A percentile compares a stretch with the other conserved stretches of the same genome.
Evolutionary conservation across 768 basidiomycete genomes (phyloP).

Genomic region (Steccherinum ochraceum): DNA sequence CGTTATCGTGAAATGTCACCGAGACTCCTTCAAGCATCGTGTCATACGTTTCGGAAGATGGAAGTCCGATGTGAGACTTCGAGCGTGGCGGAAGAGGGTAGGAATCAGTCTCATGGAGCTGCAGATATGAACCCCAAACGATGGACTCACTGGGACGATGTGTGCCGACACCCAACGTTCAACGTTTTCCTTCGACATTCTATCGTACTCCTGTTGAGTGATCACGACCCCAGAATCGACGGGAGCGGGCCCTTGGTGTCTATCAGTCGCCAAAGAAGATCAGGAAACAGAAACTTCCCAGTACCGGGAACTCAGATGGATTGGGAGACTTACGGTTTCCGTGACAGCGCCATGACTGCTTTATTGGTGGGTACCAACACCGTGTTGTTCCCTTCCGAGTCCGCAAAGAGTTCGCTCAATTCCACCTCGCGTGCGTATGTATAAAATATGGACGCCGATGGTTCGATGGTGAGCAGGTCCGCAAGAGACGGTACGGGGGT

Average conservation of each 20-base stretch:
- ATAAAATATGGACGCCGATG: slow-evolving; percentile 75
- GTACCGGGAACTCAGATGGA: background rate
- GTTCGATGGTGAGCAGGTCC: slow-evolving; percentile 74
- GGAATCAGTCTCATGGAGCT: background rate
- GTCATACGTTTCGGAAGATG: slow-evolving; percentile 37
- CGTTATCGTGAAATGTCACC: slow-evolving; percentile 43
- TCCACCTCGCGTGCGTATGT: slow-evolving; percentile 72
- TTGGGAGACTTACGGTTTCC: slow-evolving; percentile 66
- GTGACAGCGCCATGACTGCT: slow-evolving; percentile 72
- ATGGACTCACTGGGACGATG: slow-evolving; percentile 63
- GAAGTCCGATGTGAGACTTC: slow-evolving; percentile 41
- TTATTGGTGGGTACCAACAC: slow-evolving; percentile 83
- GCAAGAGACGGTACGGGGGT: slow-evolving; percentile 51
- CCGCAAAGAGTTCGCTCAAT: slow-evolving; percentile 44
- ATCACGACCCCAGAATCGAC: slow-evolving; percentile 44
- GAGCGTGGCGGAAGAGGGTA: slow-evolving; percentile 1
- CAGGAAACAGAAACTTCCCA: slow-evolving; percentile 1
- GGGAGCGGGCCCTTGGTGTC: slow-evolving; percentile 51
- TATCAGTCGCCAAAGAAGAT: slow-evolving; percentile 18
- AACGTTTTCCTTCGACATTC: slow-evolving; percentile 56
- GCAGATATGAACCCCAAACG: background rate
- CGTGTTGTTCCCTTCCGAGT: slow-evolving; percentile 34
- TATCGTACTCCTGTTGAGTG: slow-evolving; percentile 62
- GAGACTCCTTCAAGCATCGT: slow-evolving; percentile 57
- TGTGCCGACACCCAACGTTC: slow-evolving; percentile 79